A percentile compares a stretch with the other conserved stretches of the same genome.
Conservation (phyloP, 495 filamentous ascomycete genomes). For the Xylaria curta region DNA sequence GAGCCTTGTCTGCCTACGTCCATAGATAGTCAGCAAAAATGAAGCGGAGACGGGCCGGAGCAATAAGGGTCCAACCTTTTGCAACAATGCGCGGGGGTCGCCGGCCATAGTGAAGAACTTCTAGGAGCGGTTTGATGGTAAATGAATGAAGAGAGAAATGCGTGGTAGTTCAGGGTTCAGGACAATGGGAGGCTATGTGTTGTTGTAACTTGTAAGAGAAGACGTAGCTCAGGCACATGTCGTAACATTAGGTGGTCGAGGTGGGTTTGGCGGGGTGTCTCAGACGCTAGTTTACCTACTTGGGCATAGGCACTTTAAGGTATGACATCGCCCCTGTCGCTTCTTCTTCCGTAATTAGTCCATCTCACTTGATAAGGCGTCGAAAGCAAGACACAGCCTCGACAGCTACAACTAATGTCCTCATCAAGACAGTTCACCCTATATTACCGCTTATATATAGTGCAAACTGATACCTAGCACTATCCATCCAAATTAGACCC, state of each 20-base stretch:
- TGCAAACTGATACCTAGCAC: no score
- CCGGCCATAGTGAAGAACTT: conserved; percentile 47
- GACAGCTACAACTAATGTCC: no score
- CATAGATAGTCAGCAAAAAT: conserved; percentile 38
- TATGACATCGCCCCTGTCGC: conserved; percentile 2
- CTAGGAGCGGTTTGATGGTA: background rate
- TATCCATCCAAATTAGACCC: no score
- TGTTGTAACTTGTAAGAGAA: conserved; percentile 16
- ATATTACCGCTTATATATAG: no score
- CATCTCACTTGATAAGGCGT: background rate
- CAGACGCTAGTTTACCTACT: conserved; percentile 8
- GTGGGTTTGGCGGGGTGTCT: conserved; percentile 26
- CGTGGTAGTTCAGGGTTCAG: conserved; percentile 10
- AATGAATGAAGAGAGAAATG: conserved; percentile 17
- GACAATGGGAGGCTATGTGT: conserved; percentile 2
- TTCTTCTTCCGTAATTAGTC: background rate
- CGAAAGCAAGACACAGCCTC: background rate
- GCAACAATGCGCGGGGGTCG: conserved; percentile 54
- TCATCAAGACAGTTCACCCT: no score
- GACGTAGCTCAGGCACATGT: conserved; percentile 9
- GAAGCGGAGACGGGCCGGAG: conserved; percentile 34
- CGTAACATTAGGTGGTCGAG: conserved; percentile 7
- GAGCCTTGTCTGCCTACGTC: conserved; percentile 78
- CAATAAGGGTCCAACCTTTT: conserved; percentile 45
- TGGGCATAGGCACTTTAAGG: background rate